Conservation (phyloP, 805 yeast species). For the Brettanomyces sp. region DNA sequence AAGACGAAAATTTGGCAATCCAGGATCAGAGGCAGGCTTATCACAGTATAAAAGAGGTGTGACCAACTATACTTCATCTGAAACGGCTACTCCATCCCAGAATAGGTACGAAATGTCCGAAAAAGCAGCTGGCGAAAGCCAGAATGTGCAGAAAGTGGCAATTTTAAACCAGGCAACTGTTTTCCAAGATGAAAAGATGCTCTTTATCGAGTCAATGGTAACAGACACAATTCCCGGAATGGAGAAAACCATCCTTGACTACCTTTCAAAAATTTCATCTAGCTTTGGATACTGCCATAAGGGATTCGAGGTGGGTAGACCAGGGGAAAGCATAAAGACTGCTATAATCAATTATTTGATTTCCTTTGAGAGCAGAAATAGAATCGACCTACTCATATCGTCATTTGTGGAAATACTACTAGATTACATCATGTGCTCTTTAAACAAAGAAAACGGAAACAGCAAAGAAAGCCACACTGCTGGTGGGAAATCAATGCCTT, state of each 20-base stretch:
- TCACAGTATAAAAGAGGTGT: neutral
- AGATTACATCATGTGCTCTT: constrained; percentile 18
- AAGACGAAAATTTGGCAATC: constrained; percentile 14
- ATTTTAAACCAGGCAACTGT: constrained; percentile 22
- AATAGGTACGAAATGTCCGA: constrained; percentile 1
- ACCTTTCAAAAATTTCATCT: constrained; percentile 26
- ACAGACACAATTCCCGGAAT: constrained; percentile 29
- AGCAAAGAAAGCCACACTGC: neutral
- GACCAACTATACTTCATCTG: neutral
- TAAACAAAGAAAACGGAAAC: constrained; percentile 3
- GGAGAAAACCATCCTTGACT: constrained; percentile 22
- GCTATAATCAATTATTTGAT: constrained; percentile 34
- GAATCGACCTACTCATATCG: constrained; percentile 42
- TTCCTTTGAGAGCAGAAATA: constrained; percentile 28
- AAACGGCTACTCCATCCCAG: neutral
- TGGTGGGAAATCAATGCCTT: neutral
- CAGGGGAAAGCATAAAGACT: constrained; percentile 20
- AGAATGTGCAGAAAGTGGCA: constrained; percentile 9
- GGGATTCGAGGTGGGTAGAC: constrained; percentile 20
- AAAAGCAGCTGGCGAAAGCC: neutral
- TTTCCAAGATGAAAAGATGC: constrained; percentile 29
- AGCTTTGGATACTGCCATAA: constrained; percentile 17
- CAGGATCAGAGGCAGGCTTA: neutral
- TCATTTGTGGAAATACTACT: constrained; percentile 30
- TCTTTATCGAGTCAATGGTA: constrained; percentile 28